phyloP scores from a whole-genome alignment of 345 rosid genomes.

The Iberis pinnata region DNA sequence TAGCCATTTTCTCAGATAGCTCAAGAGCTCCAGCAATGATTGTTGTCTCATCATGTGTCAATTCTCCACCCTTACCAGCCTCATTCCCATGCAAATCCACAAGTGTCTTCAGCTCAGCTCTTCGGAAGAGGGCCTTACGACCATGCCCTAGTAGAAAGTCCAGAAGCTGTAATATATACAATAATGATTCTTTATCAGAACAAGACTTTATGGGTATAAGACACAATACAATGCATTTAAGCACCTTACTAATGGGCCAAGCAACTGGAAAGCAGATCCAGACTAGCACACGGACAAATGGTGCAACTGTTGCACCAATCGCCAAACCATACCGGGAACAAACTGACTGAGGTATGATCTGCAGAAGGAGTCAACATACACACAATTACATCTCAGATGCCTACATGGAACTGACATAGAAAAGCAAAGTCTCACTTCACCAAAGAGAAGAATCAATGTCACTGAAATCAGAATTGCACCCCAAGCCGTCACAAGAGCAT shows the following conservation, averaged over 20 bases:
- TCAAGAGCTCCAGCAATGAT: constrained; percentile 98
- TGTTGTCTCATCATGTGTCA: constrained; percentile 95
- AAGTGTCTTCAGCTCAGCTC: constrained; percentile 98
- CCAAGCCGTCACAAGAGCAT: constrained; percentile 62
- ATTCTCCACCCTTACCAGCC: constrained; percentile 99
- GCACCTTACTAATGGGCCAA: constrained; percentile 95
- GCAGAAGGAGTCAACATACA: constrained; percentile 19
- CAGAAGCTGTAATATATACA: constrained; percentile 49
- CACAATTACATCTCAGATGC: neutral
- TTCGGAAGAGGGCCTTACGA: constrained; percentile 84
- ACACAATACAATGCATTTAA: neutral
- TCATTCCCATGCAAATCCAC: constrained; percentile 90
- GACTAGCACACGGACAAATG: constrained; percentile 78
- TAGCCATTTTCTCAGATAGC: constrained; percentile 73
- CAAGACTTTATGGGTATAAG: no score
- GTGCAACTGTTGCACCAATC: constrained; percentile 84
- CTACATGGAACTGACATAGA: neutral
- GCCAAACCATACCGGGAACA: constrained; percentile 95
- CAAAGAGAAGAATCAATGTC: constrained; percentile 89
- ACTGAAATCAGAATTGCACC: constrained; percentile 93
- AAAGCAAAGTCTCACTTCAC: constrained; percentile 58
- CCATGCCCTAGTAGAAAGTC: constrained; percentile 82
- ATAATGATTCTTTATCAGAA: no score
- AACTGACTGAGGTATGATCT: constrained; percentile 92
- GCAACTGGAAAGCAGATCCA: constrained; percentile 87